Evolutionary conservation across 140 eudicot species (phyloP), one percentile per base, ranked within the genome.

Genomic region (Oenanthe javanica): DNA sequence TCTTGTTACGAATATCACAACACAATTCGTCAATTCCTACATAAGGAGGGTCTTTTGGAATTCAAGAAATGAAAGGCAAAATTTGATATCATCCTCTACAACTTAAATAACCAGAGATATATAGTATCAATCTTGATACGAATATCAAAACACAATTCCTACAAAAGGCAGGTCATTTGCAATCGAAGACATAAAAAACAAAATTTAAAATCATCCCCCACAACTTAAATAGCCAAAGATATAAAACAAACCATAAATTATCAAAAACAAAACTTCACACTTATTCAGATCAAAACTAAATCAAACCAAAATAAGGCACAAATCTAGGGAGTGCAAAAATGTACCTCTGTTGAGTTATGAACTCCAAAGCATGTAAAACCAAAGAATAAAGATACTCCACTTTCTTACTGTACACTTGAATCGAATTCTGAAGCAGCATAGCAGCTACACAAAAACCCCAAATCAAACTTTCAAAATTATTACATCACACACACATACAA

Each of bases 341-440:
- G 1, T 74, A 92, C 99, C 99, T 93, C 71, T 93, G 88, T 84
- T 95, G 91, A 45, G 97, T 87, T 52, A 95, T 85, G 73, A 92
- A 95, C 76, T 92, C 91, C 89, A 95, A 89, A 86, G 99, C 91
- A 85, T 92, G 96, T 48, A 95, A 70, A 19, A 95, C 99, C 89
- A 92, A 82, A 9, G 97, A 87, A 87, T 95, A 90, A 72, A 95
- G 89, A 82, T 92, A 92, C 70, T 95, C 99, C 40, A 95, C 97
- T 84, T 95, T 95, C 86, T 90, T 79, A 73, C 99, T 89, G 71
- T 95, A 95, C 79, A 95, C 99, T 83, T 95, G 99, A 73, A 91
- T 84, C 27, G 99, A 95, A 40, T 96, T 96, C 84, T 92, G 97
- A 76, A 95, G 92, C 87, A 95, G 79, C 87, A 95, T 79, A 14